These are phyloP conservation scores for Alternaria triticimaculans DNA, from an alignment of 2,329 filamentous ascomycete species.

Conservation along the genomic window DNA sequence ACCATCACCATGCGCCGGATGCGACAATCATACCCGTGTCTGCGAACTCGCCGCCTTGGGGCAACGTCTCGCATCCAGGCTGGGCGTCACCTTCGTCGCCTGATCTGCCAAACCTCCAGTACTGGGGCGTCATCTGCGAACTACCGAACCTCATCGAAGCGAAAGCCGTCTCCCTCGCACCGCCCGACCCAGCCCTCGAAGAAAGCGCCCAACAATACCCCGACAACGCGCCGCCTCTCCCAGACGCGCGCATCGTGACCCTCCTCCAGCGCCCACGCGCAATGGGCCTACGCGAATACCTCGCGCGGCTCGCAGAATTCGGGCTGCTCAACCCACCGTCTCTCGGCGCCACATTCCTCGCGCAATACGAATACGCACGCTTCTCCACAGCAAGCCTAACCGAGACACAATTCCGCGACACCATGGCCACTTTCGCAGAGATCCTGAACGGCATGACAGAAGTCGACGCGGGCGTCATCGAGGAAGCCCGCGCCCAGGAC, in stretches of 20 bases:
- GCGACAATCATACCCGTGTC: slow-evolving; percentile 50
- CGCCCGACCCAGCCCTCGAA: slow-evolving; percentile 58
- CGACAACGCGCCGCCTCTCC: slow-evolving; percentile 45
- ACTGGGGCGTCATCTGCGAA: slow-evolving; percentile 79
- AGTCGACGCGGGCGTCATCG: slow-evolving; percentile 63
- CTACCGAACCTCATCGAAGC: slow-evolving; percentile 90
- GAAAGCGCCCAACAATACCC: slow-evolving; percentile 24
- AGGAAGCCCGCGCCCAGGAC: slow-evolving; percentile 45
- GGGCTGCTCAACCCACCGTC: slow-evolving; percentile 64
- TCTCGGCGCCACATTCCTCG: slow-evolving; percentile 68
- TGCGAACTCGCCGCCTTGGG: slow-evolving; percentile 70
- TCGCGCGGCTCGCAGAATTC: slow-evolving; percentile 72
- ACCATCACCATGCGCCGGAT: slow-evolving; percentile 30
- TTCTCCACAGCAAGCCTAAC: slow-evolving; percentile 76
- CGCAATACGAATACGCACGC: slow-evolving; percentile 80
- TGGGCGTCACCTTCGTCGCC: slow-evolving; percentile 82
- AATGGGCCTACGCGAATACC: slow-evolving; percentile 81
- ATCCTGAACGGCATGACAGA: slow-evolving; percentile 77
- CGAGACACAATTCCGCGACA: slow-evolving; percentile 72
- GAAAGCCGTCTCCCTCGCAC: slow-evolving; percentile 86
- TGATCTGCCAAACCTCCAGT: slow-evolving; percentile 82
- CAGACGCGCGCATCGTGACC: slow-evolving; percentile 72
- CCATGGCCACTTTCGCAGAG: slow-evolving; percentile 87
- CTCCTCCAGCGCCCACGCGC: slow-evolving; percentile 72
- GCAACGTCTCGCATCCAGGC: slow-evolving; percentile 81